Evolutionary conservation across 495 filamentous ascomycete species (phyloP).

Genomic region (Penicillium atrosanguineum): DNA sequence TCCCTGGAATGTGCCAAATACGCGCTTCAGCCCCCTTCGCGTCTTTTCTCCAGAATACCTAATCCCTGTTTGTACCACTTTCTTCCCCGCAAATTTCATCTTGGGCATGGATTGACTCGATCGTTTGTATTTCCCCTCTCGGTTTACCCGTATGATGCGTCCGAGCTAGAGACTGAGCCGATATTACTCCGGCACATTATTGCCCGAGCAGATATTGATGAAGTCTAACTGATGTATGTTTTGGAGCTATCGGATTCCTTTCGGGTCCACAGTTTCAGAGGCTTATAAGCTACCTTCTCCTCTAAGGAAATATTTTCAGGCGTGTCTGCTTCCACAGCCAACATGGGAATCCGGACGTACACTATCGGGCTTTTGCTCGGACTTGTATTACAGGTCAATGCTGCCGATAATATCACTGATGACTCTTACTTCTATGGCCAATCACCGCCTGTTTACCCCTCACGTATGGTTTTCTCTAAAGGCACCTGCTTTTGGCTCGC

Average conservation of each 20-base stretch:
- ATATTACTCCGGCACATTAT: neutral
- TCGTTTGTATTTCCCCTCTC: neutral
- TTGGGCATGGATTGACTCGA: neutral
- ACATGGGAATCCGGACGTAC: neutral
- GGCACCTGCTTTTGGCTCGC: neutral
- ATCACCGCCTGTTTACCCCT: slow-evolving; percentile 55
- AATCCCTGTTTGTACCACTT: neutral
- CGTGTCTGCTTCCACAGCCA: neutral
- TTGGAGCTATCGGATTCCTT: neutral
- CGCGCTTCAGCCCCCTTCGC: no score
- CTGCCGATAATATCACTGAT: slow-evolving; percentile 18
- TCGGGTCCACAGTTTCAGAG: neutral
- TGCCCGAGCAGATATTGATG: neutral
- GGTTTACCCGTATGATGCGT: neutral
- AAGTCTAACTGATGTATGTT: no score
- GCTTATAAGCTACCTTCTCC: slow-evolving; percentile 1
- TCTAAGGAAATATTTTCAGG: neutral
- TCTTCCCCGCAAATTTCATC: neutral
- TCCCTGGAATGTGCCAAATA: no score
- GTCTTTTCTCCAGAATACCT: neutral
- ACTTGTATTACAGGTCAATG: neutral
- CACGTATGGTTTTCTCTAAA: slow-evolving; percentile 29
- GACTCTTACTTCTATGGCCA: slow-evolving; percentile 52
- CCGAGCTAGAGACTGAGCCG: neutral
- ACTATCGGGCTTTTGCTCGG: slow-evolving; percentile 4